phyloP scores from a whole-genome alignment of 2,329 filamentous ascomycete species.

The Plenodomus tracheiphilus region DNA sequence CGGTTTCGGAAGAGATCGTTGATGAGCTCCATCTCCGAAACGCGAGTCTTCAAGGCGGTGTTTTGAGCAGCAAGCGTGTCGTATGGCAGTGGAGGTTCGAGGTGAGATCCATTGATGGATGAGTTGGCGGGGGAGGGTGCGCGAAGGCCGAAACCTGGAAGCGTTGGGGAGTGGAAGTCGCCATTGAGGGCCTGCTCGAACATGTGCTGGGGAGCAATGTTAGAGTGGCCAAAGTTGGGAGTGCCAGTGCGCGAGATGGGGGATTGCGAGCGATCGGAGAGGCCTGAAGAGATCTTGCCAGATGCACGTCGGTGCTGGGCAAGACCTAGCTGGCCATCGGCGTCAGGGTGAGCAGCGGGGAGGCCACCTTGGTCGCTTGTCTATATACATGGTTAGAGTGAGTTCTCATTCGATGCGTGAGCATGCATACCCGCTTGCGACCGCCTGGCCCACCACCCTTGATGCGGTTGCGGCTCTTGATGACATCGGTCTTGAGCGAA shows the following conservation, averaged over 20 bases:
- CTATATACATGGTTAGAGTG: slow-evolving; percentile 10
- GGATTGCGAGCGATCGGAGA: slow-evolving; percentile 74
- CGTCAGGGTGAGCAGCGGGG: slow-evolving; percentile 57
- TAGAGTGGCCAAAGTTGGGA: slow-evolving; percentile 68
- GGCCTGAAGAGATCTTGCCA: slow-evolving; percentile 72
- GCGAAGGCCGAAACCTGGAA: slow-evolving; percentile 46
- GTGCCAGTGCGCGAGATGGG: slow-evolving; percentile 80
- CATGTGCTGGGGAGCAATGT: slow-evolving; percentile 73
- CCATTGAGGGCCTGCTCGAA: slow-evolving; percentile 77
- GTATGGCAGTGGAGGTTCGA: slow-evolving; percentile 74
- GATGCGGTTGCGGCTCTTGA: slow-evolving; percentile 98
- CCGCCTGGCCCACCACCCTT: slow-evolving; percentile 81
- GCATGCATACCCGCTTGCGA: slow-evolving; percentile 74
- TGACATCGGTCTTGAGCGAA: slow-evolving; percentile 97
- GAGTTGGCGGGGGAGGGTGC: slow-evolving; percentile 61
- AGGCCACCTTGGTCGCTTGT: slow-evolving; percentile 58
- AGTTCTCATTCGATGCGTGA: neutral
- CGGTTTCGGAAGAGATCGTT: slow-evolving; percentile 70
- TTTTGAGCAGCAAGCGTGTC: slow-evolving; percentile 81
- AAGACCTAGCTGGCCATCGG: slow-evolving; percentile 58
- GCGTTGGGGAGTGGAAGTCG: slow-evolving; percentile 64
- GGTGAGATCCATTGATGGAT: slow-evolving; percentile 62
- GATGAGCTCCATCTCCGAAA: slow-evolving; percentile 94
- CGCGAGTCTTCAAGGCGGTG: slow-evolving; percentile 87
- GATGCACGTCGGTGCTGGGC: slow-evolving; percentile 67